Conservation (phyloP, 331 rosid species). For the Saraca asoca region DNA sequence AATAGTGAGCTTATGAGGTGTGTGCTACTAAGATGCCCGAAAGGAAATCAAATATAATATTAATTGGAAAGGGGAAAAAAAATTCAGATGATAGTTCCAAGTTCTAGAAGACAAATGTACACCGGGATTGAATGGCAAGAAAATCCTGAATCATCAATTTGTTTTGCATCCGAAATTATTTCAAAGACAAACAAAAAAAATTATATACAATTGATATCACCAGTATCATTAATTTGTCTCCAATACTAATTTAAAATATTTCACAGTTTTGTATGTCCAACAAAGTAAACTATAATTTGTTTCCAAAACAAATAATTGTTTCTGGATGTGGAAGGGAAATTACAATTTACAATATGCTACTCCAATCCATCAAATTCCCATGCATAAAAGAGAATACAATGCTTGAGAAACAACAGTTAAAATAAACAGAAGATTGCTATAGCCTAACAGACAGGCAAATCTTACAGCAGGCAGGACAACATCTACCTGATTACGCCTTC, state of each 20-base stretch:
- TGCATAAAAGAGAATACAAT: too few relatives aligned
- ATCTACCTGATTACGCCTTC: conserved; percentile 81
- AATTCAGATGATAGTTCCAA: not conserved
- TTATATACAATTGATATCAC: not conserved
- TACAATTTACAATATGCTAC: not conserved
- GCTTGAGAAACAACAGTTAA: too few relatives aligned
- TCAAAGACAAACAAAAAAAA: not conserved
- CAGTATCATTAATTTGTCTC: not conserved
- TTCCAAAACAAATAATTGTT: too few relatives aligned
- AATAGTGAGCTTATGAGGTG: conserved; percentile 28
- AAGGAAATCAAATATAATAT: conserved; percentile 4
- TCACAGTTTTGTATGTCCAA: not conserved
- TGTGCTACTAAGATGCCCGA: conserved; percentile 22
- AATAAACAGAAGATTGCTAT: too few relatives aligned
- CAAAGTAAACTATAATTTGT: not conserved
- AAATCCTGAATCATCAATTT: not conserved
- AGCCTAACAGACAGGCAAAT: not conserved
- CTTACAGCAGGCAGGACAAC: not conserved
- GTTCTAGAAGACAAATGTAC: conserved; percentile 3
- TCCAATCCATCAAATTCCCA: too few relatives aligned
- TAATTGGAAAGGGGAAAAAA: not conserved
- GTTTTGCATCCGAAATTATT: not conserved
- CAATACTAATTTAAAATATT: not conserved
- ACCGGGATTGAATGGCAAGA: not conserved
- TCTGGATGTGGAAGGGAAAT: not conserved